These are phyloP conservation scores for Saitozyma podzolica DNA, from an alignment of 768 basidiomycete species.

Conservation along the genomic window DNA sequence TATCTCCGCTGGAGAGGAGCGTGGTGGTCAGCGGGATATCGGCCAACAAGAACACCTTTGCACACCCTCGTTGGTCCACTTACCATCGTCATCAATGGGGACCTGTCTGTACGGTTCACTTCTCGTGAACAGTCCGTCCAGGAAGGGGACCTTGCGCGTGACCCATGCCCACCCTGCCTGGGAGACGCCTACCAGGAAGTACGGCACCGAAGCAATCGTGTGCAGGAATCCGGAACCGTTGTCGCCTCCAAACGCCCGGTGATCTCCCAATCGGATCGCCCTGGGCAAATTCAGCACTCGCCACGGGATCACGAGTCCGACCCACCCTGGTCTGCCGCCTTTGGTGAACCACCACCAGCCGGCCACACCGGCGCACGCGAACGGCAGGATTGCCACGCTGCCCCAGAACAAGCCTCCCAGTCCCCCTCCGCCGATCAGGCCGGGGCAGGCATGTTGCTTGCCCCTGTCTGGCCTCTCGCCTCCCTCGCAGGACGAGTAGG, in stretches of 20 bases:
- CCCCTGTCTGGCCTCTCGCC: conserved; percentile 80
- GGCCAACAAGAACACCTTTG: no score
- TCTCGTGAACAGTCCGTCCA: conserved; percentile 45
- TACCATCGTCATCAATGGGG: conserved; percentile 52
- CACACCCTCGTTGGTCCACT: conserved; percentile 9
- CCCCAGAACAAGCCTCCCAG: conserved; percentile 83
- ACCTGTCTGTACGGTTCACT: conserved; percentile 45
- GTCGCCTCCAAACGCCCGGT: conserved; percentile 49
- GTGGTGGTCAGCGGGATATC: neutral
- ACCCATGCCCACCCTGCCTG: conserved; percentile 54
- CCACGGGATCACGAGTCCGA: conserved; percentile 16
- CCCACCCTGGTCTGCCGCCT: conserved; percentile 75
- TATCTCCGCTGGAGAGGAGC: conserved; percentile 28
- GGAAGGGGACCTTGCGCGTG: conserved; percentile 42
- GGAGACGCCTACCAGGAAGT: conserved; percentile 77
- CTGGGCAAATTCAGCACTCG: conserved; percentile 17
- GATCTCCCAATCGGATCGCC: conserved; percentile 46
- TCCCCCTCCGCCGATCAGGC: conserved; percentile 58
- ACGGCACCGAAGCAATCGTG: conserved; percentile 83
- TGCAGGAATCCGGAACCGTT: conserved; percentile 62
- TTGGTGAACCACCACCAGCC: conserved; percentile 79
- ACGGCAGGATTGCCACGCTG: conserved; percentile 72
- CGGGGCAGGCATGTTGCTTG: conserved; percentile 72
- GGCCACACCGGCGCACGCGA: conserved; percentile 70
- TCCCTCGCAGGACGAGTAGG: conserved; percentile 80